Conservation (phyloP, 1,284 basidiomycete genomes). For the Rhodotorula sp. region DNA sequence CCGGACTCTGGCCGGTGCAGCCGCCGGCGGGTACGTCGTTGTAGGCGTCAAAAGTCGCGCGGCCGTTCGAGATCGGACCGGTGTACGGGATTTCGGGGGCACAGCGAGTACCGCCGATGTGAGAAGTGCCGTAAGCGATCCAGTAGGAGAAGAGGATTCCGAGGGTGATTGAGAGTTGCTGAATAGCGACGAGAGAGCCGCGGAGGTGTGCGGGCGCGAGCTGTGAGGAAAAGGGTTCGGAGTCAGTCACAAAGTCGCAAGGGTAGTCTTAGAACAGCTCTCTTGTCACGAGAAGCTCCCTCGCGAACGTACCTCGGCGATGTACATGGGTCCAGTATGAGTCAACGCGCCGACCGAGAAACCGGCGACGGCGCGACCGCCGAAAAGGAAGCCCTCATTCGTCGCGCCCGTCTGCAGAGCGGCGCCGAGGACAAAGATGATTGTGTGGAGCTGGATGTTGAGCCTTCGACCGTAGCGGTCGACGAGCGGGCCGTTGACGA, state of each 20-base stretch:
- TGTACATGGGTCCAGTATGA: conserved; percentile 21
- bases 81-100: conserved; percentile 3
- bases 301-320: conserved; percentile 34
- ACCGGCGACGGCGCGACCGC: conserved; percentile 3
- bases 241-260: neutral
- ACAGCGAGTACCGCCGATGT: conserved; percentile 33
- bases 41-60: conserved; percentile 28
- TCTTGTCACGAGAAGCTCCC: conserved; percentile 1
- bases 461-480: conserved; percentile 34
- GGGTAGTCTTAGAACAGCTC: neutral
- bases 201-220: conserved; percentile 32
- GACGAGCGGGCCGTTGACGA: conserved; percentile 41
- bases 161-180: conserved; percentile 30
- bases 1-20: conserved; percentile 8
- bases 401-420: conserved; percentile 2
- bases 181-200: conserved; percentile 27
- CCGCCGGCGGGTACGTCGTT: conserved; percentile 37
- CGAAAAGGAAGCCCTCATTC: conserved; percentile 6
- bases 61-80: neutral
- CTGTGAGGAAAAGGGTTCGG: conserved; percentile 17
- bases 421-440: conserved; percentile 2
- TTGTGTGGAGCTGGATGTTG: neutral
- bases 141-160: conserved; percentile 39
- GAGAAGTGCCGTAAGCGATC: conserved; percentile 44
- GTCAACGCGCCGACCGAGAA: conserved; percentile 25